A percentile compares a stretch with the other conserved stretches of the same genome.
Evolutionary conservation across 1,284 basidiomycete genomes (phyloP).

Genomic region (Athelia psychrophila): DNA sequence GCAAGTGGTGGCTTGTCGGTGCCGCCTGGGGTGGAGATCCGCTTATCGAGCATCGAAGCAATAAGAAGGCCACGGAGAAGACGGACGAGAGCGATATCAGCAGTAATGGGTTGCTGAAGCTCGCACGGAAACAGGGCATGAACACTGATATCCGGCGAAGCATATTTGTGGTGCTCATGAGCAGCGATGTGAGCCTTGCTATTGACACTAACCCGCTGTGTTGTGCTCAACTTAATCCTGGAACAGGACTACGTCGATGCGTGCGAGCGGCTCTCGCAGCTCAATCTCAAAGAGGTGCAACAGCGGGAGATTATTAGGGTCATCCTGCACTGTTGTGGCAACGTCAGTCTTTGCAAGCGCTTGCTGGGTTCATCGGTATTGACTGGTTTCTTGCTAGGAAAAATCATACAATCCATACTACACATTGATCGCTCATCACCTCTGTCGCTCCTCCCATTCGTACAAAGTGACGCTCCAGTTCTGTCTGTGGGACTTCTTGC

Average conservation of each 20-base stretch:
- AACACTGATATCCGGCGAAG: conserved; percentile 93
- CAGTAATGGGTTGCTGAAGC: conserved; percentile 61
- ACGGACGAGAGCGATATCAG: conserved; percentile 24
- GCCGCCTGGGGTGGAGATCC: conserved; percentile 96
- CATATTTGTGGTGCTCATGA: conserved; percentile 93
- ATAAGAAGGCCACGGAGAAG: conserved; percentile 21
- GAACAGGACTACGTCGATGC: conserved; percentile 91
- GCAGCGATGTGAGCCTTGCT: conserved; percentile 69
- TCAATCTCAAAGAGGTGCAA: conserved; percentile 87
- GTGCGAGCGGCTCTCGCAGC: conserved; percentile 79
- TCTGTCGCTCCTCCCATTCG: conserved; percentile 72
- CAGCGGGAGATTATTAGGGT: conserved; percentile 95
- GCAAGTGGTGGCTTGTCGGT: conserved; percentile 99
- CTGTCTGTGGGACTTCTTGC: conserved; percentile 95
- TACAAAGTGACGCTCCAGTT: conserved; percentile 95
- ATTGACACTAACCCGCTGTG: not conserved
- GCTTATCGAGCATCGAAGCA: conserved; percentile 62
- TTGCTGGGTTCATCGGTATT: conserved; percentile 2
- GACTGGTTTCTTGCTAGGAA: conserved; percentile 55
- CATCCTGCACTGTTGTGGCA: conserved; percentile 89
- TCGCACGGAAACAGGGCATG: conserved; percentile 96
- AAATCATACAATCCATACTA: conserved; percentile 96
- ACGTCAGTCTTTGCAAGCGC: conserved; percentile 49
- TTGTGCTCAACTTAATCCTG: not conserved
- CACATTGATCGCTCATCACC: conserved; percentile 78